Evolutionary conservation across 139 green algal genomes (phyloP).

Genomic region (Edaphochlamys debaryana): DNA sequence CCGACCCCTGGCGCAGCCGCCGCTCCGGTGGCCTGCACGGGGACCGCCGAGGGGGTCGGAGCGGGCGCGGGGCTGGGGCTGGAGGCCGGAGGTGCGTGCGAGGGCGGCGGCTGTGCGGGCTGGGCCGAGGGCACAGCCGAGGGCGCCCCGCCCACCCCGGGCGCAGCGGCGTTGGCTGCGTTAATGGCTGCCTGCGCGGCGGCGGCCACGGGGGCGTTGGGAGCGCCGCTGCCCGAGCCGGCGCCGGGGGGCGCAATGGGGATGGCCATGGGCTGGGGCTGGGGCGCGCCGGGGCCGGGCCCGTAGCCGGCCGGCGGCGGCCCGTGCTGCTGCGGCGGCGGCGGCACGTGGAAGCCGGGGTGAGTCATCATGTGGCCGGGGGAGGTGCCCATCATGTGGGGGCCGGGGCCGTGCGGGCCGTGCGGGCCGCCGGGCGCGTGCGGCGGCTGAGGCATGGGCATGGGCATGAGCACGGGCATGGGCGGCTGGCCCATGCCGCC

Average conservation of each 20-base stretch:
- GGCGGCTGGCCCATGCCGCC: not conserved
- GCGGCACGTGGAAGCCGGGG: slow-evolving; percentile 28
- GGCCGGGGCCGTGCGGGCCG: not conserved
- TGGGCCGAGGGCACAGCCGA: not conserved
- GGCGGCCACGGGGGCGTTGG: slow-evolving; percentile 14
- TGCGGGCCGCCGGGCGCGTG: too few relatives aligned
- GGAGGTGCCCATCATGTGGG: not conserved
- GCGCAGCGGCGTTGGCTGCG: slow-evolving; percentile 16
- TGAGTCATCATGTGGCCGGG: not conserved
- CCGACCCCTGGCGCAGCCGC: not conserved
- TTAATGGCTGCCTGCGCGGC: slow-evolving; percentile 28
- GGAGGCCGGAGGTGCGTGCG: not conserved
- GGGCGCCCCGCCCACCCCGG: slow-evolving; percentile 5
- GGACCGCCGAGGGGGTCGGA: not conserved
- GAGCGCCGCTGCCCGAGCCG: not conserved
- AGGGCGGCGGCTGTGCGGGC: not conserved
- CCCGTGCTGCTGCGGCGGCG: slow-evolving; percentile 9
- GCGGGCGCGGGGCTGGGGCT: not conserved
- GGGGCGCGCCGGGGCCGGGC: not conserved
- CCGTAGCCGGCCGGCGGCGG: not conserved
- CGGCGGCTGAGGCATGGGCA: slow-evolving; percentile 3
- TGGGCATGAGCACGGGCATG: not conserved
- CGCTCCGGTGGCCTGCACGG: slow-evolving; percentile 6
- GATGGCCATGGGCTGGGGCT: not conserved
- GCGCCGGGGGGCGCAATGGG: slow-evolving; percentile 1